Conservation (phyloP, 169 alveolate species). For the Amoebophrya sp. region DNA sequence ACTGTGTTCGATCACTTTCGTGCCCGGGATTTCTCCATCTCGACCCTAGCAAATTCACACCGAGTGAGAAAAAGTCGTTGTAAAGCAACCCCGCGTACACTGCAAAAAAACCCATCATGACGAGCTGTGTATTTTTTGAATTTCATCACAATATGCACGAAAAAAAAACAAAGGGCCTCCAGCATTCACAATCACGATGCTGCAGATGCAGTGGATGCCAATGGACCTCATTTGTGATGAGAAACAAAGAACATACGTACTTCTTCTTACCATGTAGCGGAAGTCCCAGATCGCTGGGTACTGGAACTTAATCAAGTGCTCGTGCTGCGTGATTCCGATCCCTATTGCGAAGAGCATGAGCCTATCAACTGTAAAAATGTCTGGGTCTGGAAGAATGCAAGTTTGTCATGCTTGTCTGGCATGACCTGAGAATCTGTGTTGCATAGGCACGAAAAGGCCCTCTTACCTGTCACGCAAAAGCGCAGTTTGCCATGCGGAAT, state of each 20-base stretch:
- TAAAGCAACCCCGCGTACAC: slow-evolving; percentile 64
- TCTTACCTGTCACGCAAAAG: too few relatives aligned
- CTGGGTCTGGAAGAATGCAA: too few relatives aligned
- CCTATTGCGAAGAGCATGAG: slow-evolving; percentile 73
- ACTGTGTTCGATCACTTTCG: neutral
- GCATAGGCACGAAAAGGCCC: too few relatives aligned
- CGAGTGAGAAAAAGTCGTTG: slow-evolving; percentile 94
- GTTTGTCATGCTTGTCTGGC: too few relatives aligned
- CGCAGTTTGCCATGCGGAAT: too few relatives aligned
- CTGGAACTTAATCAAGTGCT: neutral
- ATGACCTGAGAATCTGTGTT: too few relatives aligned
- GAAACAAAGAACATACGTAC: slow-evolving; percentile 24
- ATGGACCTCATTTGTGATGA: slow-evolving; percentile 72
- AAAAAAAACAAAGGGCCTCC: neutral
- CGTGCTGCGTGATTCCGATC: slow-evolving; percentile 33
- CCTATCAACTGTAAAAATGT: too few relatives aligned
- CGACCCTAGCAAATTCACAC: slow-evolving; percentile 80
- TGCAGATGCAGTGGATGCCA: neutral
- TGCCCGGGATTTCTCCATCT: slow-evolving; percentile 73
- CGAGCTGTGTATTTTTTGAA: neutral
- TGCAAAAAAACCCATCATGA: slow-evolving; percentile 38
- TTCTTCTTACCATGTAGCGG: slow-evolving; percentile 36
- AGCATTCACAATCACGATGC: neutral
- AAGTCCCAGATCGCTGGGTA: neutral
- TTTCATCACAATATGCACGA: neutral